Evolutionary conservation across 805 yeast species (phyloP).

Genomic region (Monosporozyma siamensis): DNA sequence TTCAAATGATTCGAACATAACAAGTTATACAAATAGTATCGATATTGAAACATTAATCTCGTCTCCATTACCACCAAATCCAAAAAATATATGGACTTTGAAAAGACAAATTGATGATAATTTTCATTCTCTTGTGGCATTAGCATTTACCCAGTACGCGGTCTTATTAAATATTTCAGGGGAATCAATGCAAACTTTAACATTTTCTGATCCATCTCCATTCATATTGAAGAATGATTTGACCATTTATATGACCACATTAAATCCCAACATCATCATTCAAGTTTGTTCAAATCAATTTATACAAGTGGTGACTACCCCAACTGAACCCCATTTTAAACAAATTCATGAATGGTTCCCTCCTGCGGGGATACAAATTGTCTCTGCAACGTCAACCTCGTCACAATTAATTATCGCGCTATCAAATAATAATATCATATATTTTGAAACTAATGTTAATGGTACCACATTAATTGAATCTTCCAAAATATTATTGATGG

Average conservation of each 20-base stretch:
- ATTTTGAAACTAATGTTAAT: conserved; percentile 59
- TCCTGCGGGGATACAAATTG: conserved; percentile 63
- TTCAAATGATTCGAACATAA: conserved; percentile 29
- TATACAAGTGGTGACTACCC: conserved; percentile 40
- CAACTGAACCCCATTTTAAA: conserved; percentile 15
- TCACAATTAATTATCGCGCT: conserved; percentile 64
- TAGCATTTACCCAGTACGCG: conserved; percentile 17
- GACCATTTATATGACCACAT: conserved; percentile 60
- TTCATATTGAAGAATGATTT: conserved; percentile 48
- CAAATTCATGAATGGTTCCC: conserved; percentile 65
- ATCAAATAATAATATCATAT: conserved; percentile 65
- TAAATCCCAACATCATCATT: conserved; percentile 53
- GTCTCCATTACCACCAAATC: conserved; percentile 62
- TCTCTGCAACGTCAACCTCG: conserved; percentile 51
- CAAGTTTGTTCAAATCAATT: conserved; percentile 71
- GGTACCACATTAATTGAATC: conserved; percentile 48
- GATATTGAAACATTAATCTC: conserved; percentile 55
- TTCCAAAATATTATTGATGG: conserved; percentile 48
- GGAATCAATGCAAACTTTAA: conserved; percentile 62
- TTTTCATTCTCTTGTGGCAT: conserved; percentile 19
- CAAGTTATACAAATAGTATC: conserved; percentile 47
- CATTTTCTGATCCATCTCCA: conserved; percentile 56
- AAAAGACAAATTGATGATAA: conserved; percentile 30
- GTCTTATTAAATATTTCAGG: conserved; percentile 18
- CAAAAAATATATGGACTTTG: conserved; percentile 59